Evolutionary conservation across 208 protist species (phyloP), one percentile per base, ranked within the genome.

Genomic region (Crithidia sp.): DNA sequence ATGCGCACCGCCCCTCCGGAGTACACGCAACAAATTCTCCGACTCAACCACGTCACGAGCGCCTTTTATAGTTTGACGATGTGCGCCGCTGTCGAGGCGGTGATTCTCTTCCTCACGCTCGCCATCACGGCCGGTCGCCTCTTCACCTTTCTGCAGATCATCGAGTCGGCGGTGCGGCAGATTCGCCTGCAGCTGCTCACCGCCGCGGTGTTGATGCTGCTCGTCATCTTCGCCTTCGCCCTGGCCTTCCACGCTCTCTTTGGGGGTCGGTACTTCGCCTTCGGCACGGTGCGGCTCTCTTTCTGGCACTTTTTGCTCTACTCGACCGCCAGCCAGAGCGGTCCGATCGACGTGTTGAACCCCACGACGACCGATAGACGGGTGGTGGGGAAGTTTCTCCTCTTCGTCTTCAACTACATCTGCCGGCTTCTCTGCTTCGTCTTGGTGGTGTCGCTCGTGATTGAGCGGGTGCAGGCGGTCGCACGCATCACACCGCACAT

Each of bases 161-260:
- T 74, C 45, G 37, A 19, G 57, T 28, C 50, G 9, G 59, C 43
- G 3, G 28, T 74, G 68, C 68, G 60, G 68, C 49, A 67, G 40
- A 47, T 74, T 37, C 59, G 57, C 0, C 16, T 63, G 37, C 59
- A 43, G 49, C 6, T 74, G 0, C 19, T 58, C 47, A 36, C 53
- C 13, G 66, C 64, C 2, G 57, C 62, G 10, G 65, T 41, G 19
- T 16, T 67, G n/a, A 53, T 76, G 13, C 13, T 73, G 50, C 65
- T 63, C 40, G n/a, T 57, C 14, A 9, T 61, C 50, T 12, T 74
- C 3, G 49, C 63, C 45, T 64, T 74, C 44, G 56, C 76, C 9
- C 58, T 76, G 7, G 70, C 69, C 44, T 49, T 70, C 47, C 64
- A 81, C 39, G 9, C 69, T 4, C 58, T 81, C 45, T 81, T 58